Conservation (phyloP, 225 moss, liverwort and hornwort species). For the Pseudoscleropodium purum region DNA sequence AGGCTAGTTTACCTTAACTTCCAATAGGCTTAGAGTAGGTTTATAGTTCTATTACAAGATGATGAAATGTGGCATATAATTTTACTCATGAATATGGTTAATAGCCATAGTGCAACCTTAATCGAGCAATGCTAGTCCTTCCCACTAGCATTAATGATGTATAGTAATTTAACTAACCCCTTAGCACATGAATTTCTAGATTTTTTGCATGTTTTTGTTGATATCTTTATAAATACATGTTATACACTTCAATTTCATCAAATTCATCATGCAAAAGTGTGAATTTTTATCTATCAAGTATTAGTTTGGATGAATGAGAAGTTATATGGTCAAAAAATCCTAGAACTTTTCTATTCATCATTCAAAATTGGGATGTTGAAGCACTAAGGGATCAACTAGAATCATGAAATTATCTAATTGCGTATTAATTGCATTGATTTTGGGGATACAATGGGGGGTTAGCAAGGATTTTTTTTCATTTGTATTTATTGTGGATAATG, state of each 20-base stretch:
- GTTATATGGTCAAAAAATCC: background rate
- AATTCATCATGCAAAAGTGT: background rate
- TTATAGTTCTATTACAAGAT: background rate
- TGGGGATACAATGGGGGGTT: accelerated
- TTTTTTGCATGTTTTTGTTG: background rate
- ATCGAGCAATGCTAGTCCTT: background rate
- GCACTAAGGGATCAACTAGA: background rate
- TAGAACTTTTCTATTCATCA: accelerated
- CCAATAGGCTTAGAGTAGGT: accelerated
- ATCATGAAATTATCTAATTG: background rate
- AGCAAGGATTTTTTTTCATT: background rate
- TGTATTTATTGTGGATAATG: background rate
- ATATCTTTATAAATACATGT: background rate
- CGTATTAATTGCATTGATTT: background rate
- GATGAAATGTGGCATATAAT: background rate
- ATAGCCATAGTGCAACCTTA: background rate
- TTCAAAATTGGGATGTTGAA: background rate
- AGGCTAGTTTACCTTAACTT: background rate
- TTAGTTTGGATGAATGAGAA: no score
- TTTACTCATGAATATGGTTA: background rate
- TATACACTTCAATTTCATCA: background rate
- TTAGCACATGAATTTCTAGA: background rate
- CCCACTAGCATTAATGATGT: background rate
- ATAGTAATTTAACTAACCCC: background rate
- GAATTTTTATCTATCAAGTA: background rate